These are phyloP conservation scores for Citrus unshiu DNA, from an alignment of 345 rosid genomes.

Conservation along the genomic window DNA sequence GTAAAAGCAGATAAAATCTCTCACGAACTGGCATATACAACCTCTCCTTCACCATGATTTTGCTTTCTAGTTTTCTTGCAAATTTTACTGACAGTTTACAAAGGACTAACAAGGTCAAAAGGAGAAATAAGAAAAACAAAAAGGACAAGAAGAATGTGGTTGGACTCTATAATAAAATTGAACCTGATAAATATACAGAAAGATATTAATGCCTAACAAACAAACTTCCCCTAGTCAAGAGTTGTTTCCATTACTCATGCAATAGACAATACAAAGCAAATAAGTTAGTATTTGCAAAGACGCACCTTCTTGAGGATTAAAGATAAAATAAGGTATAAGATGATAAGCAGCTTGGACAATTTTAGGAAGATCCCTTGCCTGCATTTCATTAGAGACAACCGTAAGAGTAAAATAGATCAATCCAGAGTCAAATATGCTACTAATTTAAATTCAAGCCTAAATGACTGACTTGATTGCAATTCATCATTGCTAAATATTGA, in stretches of 20 bases:
- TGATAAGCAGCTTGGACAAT: constrained; percentile 76
- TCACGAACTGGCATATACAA: neutral
- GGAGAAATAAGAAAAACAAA: neutral
- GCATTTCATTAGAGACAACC: constrained; percentile 18
- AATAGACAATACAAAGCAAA: neutral
- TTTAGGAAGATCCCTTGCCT: constrained; percentile 96
- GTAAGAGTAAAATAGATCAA: neutral
- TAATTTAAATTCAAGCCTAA: neutral
- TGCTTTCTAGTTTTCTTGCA: neutral
- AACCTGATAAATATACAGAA: neutral
- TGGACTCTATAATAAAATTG: neutral
- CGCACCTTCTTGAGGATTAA: constrained; percentile 84
- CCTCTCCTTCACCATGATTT: neutral
- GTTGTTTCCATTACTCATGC: neutral
- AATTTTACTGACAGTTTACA: neutral
- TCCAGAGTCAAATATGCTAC: neutral
- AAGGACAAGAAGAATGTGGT: neutral
- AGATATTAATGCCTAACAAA: neutral
- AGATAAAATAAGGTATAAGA: constrained; percentile 83
- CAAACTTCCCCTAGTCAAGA: neutral
- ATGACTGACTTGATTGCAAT: neutral
- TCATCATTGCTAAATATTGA: neutral
- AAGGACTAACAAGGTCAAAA: neutral
- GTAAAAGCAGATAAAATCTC: no score
- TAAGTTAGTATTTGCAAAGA: neutral